A percentile compares a stretch with the other conserved stretches of the same genome.
These are phyloP conservation scores for Sideroxylon spinosum DNA, from an alignment of 179 eudicot species.

Conservation along the genomic window DNA sequence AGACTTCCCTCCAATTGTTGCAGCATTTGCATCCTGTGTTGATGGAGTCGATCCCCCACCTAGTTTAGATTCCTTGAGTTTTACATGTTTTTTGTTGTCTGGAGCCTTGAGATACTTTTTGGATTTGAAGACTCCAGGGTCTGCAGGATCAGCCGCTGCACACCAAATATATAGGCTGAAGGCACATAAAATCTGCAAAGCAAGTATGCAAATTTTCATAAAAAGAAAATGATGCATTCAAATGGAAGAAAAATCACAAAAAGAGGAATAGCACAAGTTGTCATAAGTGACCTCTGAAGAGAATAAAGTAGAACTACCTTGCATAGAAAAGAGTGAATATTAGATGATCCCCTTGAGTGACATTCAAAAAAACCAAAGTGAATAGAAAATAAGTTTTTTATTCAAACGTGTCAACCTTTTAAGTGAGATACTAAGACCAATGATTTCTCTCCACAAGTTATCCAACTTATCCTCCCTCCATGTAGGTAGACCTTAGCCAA, in stretches of 20 bases:
- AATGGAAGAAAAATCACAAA: slow-evolving; percentile 3
- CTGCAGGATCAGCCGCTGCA: slow-evolving; percentile 97
- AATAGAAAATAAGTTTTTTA: too few species aligned
- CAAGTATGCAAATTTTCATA: not conserved
- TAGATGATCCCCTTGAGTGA: not conserved
- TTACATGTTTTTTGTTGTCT: slow-evolving; percentile 30
- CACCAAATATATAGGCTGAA: slow-evolving; percentile 95
- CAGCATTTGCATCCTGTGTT: slow-evolving; percentile 39
- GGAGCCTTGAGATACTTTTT: slow-evolving; percentile 69
- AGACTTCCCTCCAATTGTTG: slow-evolving; percentile 40
- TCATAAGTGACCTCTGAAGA: not conserved
- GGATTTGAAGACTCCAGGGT: slow-evolving; percentile 89
- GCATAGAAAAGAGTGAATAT: too few species aligned
- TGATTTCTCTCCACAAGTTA: not conserved
- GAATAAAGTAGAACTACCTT: not conserved
- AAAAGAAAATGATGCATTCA: not conserved
- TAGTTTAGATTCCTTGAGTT: slow-evolving; percentile 43
- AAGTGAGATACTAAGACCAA: not conserved
- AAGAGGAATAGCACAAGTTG: not conserved
- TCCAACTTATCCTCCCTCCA: not conserved
- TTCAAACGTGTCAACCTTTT: not conserved
- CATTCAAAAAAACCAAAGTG: too few species aligned
- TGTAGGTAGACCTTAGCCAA: not conserved
- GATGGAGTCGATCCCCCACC: slow-evolving; percentile 58
- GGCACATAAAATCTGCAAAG: slow-evolving; percentile 59